Evolutionary conservation across 371 early-diverging fungal genomes (phyloP), one percentile per base, ranked within the genome.

Genomic region (Dichotomocladium elegans): DNA sequence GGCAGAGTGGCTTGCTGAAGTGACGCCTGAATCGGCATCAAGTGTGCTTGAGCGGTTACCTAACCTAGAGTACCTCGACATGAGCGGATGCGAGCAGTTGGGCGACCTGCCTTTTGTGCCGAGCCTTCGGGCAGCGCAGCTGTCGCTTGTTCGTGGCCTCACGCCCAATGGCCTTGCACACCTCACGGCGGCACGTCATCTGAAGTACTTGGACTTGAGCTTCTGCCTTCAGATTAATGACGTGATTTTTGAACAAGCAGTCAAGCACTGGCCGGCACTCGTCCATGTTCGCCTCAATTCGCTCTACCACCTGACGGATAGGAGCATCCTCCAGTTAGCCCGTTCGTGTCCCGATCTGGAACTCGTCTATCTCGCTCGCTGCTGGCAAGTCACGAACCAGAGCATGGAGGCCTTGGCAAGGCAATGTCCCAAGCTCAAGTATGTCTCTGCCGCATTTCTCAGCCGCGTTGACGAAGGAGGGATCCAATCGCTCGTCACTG

Each of bases 351-450:
- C 67, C 1, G 41, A 63, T 26, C 52, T 75, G 9, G 30, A 41
- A 14, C 35, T 75, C 21, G 30, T 75, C 8, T 66, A 75, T 31
- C 15, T 75, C 6, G 60, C 52, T 4, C 65, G 76, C 3, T 75
- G 76, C n/a, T 75, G 72, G 72, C 60, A 58, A 35, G 53, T 75
- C 6, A 60, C 53, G 15, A 69, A 72, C 44, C 15, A 28, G 8
- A 34, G 60, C 1, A 21, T 75, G 4, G 25, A 24, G 4, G 41
- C 46, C 2, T 8, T 71, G n/a, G 53, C 55, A 7, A 40, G 41
- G 1, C 24, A 44, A 11, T 65, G 68, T 30, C 59, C 53, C n/a
- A 19, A 58, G 0, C 35, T 75, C 19, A 29, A 24, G 2, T 64
- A 72, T 40, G 30, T 69, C 1, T 71, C 76, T 2, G 58, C 62